phyloP scores from a whole-genome alignment of 2,329 filamentous ascomycete genomes.

The Epichloe typhina region DNA sequence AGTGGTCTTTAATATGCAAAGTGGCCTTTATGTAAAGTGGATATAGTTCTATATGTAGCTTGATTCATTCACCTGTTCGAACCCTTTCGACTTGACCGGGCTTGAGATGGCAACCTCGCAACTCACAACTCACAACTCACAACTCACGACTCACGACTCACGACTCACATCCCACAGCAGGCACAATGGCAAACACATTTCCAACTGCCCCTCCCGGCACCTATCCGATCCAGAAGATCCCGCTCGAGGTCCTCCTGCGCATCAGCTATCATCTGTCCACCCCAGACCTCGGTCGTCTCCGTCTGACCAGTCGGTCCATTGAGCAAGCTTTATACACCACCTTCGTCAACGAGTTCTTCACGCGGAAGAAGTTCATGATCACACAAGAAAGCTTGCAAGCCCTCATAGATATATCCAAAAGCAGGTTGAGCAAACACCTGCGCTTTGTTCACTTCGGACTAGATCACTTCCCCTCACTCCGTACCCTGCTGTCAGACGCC shows the following conservation, averaged over 20 bases:
- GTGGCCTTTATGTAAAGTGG: no score
- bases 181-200: not conserved
- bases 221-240: conserved; percentile 26
- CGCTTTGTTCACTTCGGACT: conserved; percentile 21
- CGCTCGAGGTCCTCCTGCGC: conserved; percentile 44
- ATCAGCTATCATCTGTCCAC: conserved; percentile 42
- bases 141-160: no score
- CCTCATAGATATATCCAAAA: conserved; percentile 39
- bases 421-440: conserved; percentile 26
- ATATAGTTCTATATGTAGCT: no score
- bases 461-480: conserved; percentile 12
- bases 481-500: conserved; percentile 5
- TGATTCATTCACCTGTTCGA: no score
- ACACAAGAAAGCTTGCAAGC: conserved; percentile 41
- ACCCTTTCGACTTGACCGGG: no score
- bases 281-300: conserved; percentile 38
- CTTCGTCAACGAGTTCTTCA: conserved; percentile 51
- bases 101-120: no score
- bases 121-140: no score
- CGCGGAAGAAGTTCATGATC: conserved; percentile 53
- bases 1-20: no score
- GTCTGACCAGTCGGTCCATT: conserved; percentile 39
- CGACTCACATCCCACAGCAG: no score
- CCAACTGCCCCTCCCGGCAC: not conserved
- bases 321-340: conserved; percentile 39